Conservation (phyloP, 495 filamentous ascomycete species). For the Penicillium flavigenum region DNA sequence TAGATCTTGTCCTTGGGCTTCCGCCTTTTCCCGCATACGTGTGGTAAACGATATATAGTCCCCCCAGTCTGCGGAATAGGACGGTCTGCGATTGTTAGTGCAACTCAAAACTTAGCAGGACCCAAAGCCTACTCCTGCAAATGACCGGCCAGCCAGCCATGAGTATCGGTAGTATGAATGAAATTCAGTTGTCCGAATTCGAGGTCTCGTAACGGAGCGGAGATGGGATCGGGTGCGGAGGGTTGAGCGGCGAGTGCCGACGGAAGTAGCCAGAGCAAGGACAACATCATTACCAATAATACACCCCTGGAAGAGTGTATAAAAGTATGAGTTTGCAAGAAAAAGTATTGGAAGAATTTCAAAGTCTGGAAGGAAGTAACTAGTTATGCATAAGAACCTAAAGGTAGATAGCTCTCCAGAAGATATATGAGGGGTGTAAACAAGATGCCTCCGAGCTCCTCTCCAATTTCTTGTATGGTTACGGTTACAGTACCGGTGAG, state of each 20-base stretch:
- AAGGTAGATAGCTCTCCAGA: constrained; percentile 4
- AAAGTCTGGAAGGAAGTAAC: not conserved
- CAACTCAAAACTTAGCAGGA: constrained; percentile 14
- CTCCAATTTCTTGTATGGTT: constrained; percentile 9
- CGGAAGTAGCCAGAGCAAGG: constrained; percentile 25
- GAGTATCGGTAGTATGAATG: constrained; percentile 89
- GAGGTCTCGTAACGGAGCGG: constrained; percentile 77
- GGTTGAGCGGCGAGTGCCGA: constrained; percentile 66
- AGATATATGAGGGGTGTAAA: not conserved
- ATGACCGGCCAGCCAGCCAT: constrained; percentile 95
- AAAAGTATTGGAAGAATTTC: not conserved
- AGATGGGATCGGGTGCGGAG: constrained; percentile 71
- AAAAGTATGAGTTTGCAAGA: not conserved
- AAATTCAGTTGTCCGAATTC: constrained; percentile 93
- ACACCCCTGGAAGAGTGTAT: not conserved
- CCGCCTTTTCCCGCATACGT: constrained; percentile 74
- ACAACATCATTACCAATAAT: constrained; percentile 18
- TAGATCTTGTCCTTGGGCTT: constrained; percentile 75
- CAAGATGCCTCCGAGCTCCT: not conserved
- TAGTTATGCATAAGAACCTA: not conserved
- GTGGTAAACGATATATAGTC: constrained; percentile 93
- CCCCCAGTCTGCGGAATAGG: constrained; percentile 94
- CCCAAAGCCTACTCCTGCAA: constrained; percentile 67
- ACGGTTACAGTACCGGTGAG: constrained; percentile 42
- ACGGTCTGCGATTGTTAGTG: constrained; percentile 55